phyloP scores from a whole-genome alignment of 2,329 filamentous ascomycete genomes.

The Trichophyton benhamiae region DNA sequence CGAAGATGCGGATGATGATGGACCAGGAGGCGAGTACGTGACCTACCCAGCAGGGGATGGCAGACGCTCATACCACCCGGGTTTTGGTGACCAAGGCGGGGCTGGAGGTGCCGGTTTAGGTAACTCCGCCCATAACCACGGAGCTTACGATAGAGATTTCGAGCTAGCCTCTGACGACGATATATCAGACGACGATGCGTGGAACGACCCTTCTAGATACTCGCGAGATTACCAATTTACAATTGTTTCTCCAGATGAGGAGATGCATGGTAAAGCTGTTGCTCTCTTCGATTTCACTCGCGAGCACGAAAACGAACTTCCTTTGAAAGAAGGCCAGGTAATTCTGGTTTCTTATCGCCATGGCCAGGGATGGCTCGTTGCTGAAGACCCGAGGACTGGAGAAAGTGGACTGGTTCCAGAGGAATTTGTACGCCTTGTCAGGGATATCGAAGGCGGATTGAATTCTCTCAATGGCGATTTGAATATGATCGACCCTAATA shows the following conservation, averaged over 20 bases:
- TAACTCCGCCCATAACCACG: background rate
- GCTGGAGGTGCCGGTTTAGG: constrained; percentile 15
- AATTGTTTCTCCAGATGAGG: constrained; percentile 87
- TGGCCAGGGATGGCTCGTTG: constrained; percentile 93
- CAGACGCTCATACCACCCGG: constrained; percentile 40
- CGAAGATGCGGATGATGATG: constrained; percentile 50
- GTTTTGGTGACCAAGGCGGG: constrained; percentile 32
- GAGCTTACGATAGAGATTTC: background rate
- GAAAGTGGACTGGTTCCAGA: constrained; percentile 94
- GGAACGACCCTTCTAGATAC: constrained; percentile 60
- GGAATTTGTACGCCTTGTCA: constrained; percentile 82
- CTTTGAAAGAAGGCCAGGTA: constrained; percentile 83
- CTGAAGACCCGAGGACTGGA: constrained; percentile 83
- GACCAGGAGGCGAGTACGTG: constrained; percentile 66
- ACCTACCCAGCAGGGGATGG: constrained; percentile 60
- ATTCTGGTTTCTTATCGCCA: constrained; percentile 94
- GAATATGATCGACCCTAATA: constrained; percentile 16
- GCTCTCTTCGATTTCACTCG: constrained; percentile 89
- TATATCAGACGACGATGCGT: constrained; percentile 43
- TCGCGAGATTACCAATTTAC: constrained; percentile 90
- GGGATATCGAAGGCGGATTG: constrained; percentile 86
- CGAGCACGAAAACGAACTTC: constrained; percentile 93
- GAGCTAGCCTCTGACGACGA: constrained; percentile 35
- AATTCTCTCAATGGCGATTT: constrained; percentile 53
- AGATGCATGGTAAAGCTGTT: constrained; percentile 94